Percentiles rank a stretch among this genome's conserved stretches.
Evolutionary conservation across 176 grass and related monocot species (phyloP).

Genomic region (Echinochloa phyllopogon): DNA sequence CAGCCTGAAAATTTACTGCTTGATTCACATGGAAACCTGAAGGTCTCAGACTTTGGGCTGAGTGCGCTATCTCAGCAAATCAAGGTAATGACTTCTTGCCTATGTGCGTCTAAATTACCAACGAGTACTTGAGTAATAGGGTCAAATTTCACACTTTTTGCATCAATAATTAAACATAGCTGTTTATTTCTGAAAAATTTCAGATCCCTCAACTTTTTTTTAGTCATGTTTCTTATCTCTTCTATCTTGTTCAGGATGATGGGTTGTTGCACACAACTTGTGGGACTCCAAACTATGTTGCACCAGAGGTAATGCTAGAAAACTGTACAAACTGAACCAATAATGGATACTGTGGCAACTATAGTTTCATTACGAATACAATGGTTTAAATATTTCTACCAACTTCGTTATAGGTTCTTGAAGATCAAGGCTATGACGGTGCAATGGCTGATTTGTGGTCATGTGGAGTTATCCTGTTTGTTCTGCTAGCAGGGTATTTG

Average conservation of each 20-base stretch:
- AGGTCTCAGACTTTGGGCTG: constrained; percentile 95
- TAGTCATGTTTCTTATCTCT: not conserved
- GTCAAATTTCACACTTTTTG: not conserved
- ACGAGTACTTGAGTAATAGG: not conserved
- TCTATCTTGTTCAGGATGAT: constrained; percentile 67
- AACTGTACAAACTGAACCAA: not conserved
- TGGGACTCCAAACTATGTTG: constrained; percentile 98
- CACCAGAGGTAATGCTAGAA: constrained; percentile 72
- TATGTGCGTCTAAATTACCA: not conserved
- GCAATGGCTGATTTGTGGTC: constrained; percentile 98
- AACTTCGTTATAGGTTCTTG: constrained; percentile 67
- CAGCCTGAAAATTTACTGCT: constrained; percentile 95
- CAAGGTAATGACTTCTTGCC: constrained; percentile 55
- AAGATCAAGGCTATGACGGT: constrained; percentile 96
- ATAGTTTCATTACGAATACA: not conserved
- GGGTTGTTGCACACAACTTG: constrained; percentile 95
- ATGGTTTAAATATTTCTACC: not conserved
- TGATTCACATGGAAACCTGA: constrained; percentile 80
- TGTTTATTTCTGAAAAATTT: not conserved
- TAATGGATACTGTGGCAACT: not conserved
- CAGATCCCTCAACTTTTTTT: not conserved
- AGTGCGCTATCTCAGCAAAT: constrained; percentile 89
- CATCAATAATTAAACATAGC: not conserved
- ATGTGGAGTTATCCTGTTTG: constrained; percentile 98
- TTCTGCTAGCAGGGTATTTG: constrained; percentile 96